Percentiles rank a stretch among this genome's conserved stretches.
Conservation (phyloP, 495 filamentous ascomycete species). For the Penicillium argentinense region DNA sequence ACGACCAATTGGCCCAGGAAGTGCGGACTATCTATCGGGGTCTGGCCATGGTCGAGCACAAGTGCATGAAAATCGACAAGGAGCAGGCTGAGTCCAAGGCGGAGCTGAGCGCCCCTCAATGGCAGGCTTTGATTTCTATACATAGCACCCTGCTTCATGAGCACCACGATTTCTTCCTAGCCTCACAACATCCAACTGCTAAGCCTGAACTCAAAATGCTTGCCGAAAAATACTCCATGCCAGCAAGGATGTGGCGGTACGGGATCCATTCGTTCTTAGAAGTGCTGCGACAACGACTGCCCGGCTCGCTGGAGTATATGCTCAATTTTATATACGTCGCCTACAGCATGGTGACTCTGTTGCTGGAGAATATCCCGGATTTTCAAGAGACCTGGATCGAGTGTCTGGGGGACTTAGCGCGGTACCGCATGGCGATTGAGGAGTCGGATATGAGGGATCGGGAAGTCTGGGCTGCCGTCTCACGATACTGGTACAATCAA, state of each 20-base stretch:
- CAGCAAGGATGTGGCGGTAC: constrained; percentile 81
- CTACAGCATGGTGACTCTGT: constrained; percentile 76
- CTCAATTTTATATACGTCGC: constrained; percentile 78
- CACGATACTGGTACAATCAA: constrained; percentile 77
- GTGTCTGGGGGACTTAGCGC: constrained; percentile 75
- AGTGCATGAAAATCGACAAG: constrained; percentile 73
- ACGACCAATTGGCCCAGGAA: constrained; percentile 67
- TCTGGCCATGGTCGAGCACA: constrained; percentile 75
- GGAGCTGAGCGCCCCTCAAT: constrained; percentile 60
- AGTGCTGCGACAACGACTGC: constrained; percentile 66
- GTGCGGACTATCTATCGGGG: constrained; percentile 76
- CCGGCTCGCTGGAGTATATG: constrained; percentile 74
- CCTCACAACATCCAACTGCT: constrained; percentile 72
- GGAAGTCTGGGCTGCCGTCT: constrained; percentile 76
- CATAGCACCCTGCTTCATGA: constrained; percentile 74
- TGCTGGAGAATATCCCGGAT: constrained; percentile 71
- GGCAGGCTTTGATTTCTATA: constrained; percentile 70
- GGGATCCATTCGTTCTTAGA: constrained; percentile 80
- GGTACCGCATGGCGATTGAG: constrained; percentile 78
- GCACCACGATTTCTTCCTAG: constrained; percentile 80
- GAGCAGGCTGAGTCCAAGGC: constrained; percentile 46
- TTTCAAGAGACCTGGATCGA: constrained; percentile 92
- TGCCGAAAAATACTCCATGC: constrained; percentile 74
- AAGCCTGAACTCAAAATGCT: constrained; percentile 55
- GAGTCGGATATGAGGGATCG: constrained; percentile 68